Base-by-base conservation (phyloP, 2,329 filamentous ascomycete species). In the Fusarium sp. region DNA sequence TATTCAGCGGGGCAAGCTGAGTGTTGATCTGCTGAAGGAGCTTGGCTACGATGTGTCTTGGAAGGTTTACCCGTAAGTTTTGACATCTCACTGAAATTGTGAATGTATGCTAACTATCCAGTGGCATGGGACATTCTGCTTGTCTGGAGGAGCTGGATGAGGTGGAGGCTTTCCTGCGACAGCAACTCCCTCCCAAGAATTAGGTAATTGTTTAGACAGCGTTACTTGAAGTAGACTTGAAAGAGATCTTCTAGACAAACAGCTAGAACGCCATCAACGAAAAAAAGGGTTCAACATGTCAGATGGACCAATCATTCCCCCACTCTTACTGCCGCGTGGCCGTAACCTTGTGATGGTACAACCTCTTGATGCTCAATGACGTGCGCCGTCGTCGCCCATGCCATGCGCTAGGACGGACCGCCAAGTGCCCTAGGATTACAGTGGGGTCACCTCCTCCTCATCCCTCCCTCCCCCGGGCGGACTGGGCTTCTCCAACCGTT, bases 121-220 rank as follows among this genome's bases (percentile, higher is more conserved):
- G 91, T 66, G 88, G 91, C 8, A 88, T 98, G 80, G 87, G 86
- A 12, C 95, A 98, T 81, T 93, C 91, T 25, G 95, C 95, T 4
- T 91, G 92, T 76, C 88, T 90, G 7, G 86, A 93, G 74, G 96
- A 98, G 85, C 90, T 98, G 65, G 91, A 97, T 69, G 93, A 97
- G 78, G 86, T 98, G 20, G 94, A 97, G 83, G 80, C 79, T 2
- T 91, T 89, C 73, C 69, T 91, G 69, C 81, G 76, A 33, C 79
- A 84, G 71, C 83, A 83, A 54, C 81, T 91, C 66, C 86, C 87
- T 7, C 80, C 74, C 17, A 75, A 75, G 67, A 75, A 75, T 50
- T 75, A 74, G 27, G 38, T 11, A 30, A 32, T n/a, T 15, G 43
- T n/a, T 43, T 27, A 25, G 30, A 14, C 30, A 7, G n/a, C 15